phyloP scores from a whole-genome alignment of 176 grass and related monocot species.

The Eragrostis nindensis region DNA sequence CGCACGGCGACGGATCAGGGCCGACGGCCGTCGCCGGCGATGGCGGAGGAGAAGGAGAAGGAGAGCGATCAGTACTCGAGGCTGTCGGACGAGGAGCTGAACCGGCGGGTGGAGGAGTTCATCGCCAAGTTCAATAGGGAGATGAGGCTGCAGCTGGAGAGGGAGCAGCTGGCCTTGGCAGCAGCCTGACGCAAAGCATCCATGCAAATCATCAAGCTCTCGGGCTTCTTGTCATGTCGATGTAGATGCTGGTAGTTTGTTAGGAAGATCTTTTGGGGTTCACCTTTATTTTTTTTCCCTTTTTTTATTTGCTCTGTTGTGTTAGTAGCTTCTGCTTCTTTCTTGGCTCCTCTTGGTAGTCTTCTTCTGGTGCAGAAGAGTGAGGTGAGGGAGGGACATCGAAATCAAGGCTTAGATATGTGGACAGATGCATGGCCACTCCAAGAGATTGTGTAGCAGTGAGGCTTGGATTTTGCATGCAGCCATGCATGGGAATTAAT shows the following conservation, averaged over 20 bases:
- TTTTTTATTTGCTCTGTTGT: background rate
- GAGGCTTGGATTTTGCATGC: conserved; percentile 31
- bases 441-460: conserved; percentile 5
- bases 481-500: conserved; percentile 19
- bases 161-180: conserved; percentile 33
- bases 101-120: conserved; percentile 84
- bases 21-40: background rate
- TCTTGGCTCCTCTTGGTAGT: conserved; percentile 20
- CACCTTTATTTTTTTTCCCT: background rate
- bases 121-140: conserved; percentile 87
- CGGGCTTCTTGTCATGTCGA: background rate
- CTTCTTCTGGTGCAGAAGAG: conserved; percentile 31
- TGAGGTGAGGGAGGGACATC: conserved; percentile 20
- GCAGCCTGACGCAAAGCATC: conserved; percentile 4
- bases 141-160: conserved; percentile 70
- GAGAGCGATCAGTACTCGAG: conserved; percentile 60
- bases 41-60: conserved; percentile 10
- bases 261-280: background rate
- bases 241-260: conserved; percentile 18
- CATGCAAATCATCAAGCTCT: background rate
- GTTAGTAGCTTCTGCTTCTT: conserved; percentile 8
- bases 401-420: background rate
- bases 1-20: conserved; percentile 47
- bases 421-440: background rate
- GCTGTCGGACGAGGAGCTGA: conserved; percentile 92